Base-by-base conservation (phyloP, 2,329 filamentous ascomycete species). In the Xylaria sp. region DNA sequence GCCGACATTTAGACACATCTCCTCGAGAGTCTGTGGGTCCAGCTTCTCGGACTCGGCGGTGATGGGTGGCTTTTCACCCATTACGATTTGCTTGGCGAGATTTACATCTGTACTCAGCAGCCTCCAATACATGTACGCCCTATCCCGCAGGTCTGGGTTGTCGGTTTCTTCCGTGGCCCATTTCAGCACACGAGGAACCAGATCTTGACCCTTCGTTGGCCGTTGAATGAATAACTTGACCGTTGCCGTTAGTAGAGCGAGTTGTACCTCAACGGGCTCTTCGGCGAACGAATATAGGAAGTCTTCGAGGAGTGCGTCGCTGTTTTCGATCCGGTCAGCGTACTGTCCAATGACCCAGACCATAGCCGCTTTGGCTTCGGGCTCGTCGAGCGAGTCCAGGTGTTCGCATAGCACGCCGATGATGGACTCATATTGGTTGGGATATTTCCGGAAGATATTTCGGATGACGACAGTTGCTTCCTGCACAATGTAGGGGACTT, bases 141-240 rank as follows among this genome's bases (percentile, higher is more conserved):
- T 87, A 80, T 99, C 96, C 72, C 96, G 91, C 33, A 99, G 88
- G 81, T 99, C 96, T 0, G 96, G 96, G 80, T 99, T 98, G 78
- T 99, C 96, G n/a, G 95, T 98, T 80, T 98, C 96, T 80, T 98
- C 96, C 0, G 96, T 99, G 4, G 96, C 97, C 95, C 96, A 98
- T 81, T 98, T 98, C 60, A 99, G 85, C 2, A 98, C 95, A 77
- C 94, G 94, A 0, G 95, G 96, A 0, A 99, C 95, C 7, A 99
- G 86, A 62, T 97, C 91, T 77, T 97, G 94, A 31, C 94, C 96
- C 78, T 97, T 97, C 18, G 94, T 98, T 0, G 96, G 96, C 25
- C 96, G 89, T 79, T 98, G 96, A 73, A 99, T 98, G 82, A 99
- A 99, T 1, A 99, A 86, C 81, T 99, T 99, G 43, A 99, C 96